These are phyloP conservation scores for Protostelium mycophagum DNA, from an alignment of 78 protist genomes.

Conservation along the genomic window DNA sequence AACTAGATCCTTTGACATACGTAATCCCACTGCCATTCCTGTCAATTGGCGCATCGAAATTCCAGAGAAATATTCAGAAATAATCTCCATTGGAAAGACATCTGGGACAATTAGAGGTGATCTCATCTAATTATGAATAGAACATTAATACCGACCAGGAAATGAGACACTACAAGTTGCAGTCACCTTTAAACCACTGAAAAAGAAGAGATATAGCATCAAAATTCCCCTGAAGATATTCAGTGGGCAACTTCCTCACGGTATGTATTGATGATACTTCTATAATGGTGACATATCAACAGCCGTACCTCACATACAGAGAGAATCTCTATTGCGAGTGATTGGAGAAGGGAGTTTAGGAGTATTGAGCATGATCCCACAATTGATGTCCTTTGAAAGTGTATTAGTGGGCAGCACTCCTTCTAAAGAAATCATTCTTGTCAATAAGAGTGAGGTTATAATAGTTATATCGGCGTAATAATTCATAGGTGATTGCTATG, in stretches of 20 bases:
- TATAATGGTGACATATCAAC: not conserved
- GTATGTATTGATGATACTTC: not conserved
- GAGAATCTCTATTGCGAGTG: not conserved
- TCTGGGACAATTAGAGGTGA: not conserved
- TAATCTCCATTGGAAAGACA: not conserved
- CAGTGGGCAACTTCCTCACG: not conserved
- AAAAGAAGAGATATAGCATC: not conserved
- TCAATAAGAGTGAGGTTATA: not conserved
- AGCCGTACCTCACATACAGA: not conserved
- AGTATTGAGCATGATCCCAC: not conserved
- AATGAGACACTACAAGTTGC: not conserved
- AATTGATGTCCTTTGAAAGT: not conserved
- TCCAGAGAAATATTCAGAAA: not conserved
- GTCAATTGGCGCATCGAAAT: not conserved
- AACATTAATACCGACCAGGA: too few relatives aligned
- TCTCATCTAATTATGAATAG: too few relatives aligned
- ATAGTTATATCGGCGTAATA: not conserved
- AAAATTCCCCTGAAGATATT: not conserved
- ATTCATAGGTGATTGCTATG: not conserved
- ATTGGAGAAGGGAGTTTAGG: not conserved
- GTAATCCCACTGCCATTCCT: not conserved
- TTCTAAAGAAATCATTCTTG: not conserved
- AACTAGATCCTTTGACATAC: not conserved
- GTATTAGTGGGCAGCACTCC: not conserved
- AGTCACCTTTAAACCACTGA: not conserved